These are phyloP conservation scores for Nannochloris sp. DNA, from an alignment of 139 green algal genomes.

Conservation along the genomic window DNA sequence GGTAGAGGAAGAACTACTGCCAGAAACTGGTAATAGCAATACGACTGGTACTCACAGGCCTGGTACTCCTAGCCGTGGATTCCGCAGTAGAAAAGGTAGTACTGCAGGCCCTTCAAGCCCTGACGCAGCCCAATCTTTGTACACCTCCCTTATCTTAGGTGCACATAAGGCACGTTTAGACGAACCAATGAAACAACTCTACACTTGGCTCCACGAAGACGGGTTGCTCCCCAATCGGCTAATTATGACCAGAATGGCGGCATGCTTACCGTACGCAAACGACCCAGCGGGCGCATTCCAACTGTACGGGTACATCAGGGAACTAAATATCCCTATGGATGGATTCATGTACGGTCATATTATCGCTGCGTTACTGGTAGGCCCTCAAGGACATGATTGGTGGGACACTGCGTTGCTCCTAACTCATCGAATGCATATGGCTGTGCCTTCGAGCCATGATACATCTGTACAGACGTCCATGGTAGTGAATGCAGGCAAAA, in stretches of 20 bases:
- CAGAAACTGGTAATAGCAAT: no score
- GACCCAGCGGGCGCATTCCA: neutral
- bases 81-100: no score
- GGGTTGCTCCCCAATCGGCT: conserved; percentile 6
- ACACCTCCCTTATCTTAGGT: neutral
- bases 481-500: neutral
- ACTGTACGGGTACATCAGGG: neutral
- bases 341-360: neutral
- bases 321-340: neutral
- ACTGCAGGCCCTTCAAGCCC: neutral
- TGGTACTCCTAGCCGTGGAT: no score
- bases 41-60: no score
- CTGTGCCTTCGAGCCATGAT: neutral
- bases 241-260: neutral
- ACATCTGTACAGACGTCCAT: conserved; percentile 6
- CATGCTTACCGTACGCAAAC: neutral
- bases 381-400: neutral
- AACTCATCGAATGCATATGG: neutral
- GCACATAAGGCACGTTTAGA: neutral
- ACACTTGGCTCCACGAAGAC: conserved; percentile 16
- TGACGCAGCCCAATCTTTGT: neutral
- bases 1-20: no score
- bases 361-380: neutral
- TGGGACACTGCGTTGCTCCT: neutral
- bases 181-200: neutral